Percentiles rank a stretch among this genome's conserved stretches.
phyloP scores from a whole-genome alignment of 2,329 filamentous ascomycete genomes.

The Coleophoma crateriformis region DNA sequence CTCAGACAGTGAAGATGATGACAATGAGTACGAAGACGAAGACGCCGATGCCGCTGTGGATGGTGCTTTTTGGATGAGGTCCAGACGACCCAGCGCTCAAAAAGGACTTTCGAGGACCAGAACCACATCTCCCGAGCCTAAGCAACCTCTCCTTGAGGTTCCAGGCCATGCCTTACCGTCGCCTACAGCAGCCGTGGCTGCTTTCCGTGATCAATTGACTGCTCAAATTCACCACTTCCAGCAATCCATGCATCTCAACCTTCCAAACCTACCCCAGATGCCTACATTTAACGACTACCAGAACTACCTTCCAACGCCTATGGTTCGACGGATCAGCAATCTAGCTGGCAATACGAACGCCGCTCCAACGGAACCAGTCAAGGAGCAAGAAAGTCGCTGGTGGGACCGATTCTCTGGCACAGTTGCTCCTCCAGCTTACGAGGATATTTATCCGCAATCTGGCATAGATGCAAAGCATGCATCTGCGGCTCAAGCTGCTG shows the following conservation, averaged over 20 bases:
- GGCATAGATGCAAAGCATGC: slow-evolving; percentile 50
- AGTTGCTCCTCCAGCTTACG: slow-evolving; percentile 66
- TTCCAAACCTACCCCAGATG: slow-evolving; percentile 58
- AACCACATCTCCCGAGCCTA: slow-evolving; percentile 1
- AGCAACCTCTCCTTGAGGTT: slow-evolving; percentile 13
- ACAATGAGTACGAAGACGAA: slow-evolving; percentile 30
- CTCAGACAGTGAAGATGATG: slow-evolving; percentile 36
- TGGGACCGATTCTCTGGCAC: slow-evolving; percentile 59
- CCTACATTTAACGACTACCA: slow-evolving; percentile 67
- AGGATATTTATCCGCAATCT: slow-evolving; percentile 65
- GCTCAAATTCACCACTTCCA: slow-evolving; percentile 74
- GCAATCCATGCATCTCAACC: slow-evolving; percentile 57
- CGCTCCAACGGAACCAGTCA: not conserved
- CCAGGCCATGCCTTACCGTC: slow-evolving; percentile 32
- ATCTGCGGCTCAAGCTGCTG: slow-evolving; percentile 51
- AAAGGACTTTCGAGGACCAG: slow-evolving; percentile 4
- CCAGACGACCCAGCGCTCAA: slow-evolving; percentile 24
- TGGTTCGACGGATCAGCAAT: slow-evolving; percentile 68
- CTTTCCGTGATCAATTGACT: slow-evolving; percentile 68
- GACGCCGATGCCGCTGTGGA: slow-evolving; percentile 22
- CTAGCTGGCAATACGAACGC: slow-evolving; percentile 50
- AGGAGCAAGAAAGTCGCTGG: slow-evolving; percentile 51
- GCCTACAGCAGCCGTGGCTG: slow-evolving; percentile 58
- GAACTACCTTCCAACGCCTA: slow-evolving; percentile 53
- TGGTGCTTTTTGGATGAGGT: slow-evolving; percentile 27